Evolutionary conservation across 495 filamentous ascomycete species (phyloP), one percentile per base, ranked within the genome.

Genomic region (Entonaema liquescens): DNA sequence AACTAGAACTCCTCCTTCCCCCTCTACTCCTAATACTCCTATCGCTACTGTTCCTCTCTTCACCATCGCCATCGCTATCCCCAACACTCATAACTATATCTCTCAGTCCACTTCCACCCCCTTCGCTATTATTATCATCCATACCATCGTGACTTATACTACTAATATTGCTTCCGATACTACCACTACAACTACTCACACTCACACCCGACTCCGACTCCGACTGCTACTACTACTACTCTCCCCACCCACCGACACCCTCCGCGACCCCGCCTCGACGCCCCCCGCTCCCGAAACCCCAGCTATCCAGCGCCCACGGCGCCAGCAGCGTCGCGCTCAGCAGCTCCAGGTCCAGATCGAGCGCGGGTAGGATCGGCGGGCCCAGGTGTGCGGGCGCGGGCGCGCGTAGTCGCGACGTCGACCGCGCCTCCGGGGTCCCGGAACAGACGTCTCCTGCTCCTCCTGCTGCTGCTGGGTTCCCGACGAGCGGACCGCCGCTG

Each of bases 251-350:
- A 12, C 5, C 28, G 6, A 15, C 19, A 23, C 13, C 25, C 38
- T 35, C 36, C 36, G 23, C 23, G 5, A 17, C 59, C 31, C 47
- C 19, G 31, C 19, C 44, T 17, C 33, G 2, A 33, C 26, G 7
- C 4, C 36, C 2, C 11, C 50, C 15, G 6, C 42, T 36, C 42
- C 44, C 57, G 40, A 62, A 58, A 0, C 59, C 68, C 52, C 58
- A 63, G 17, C 33, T 54, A 13, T 71, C 57, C 38, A 65, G 50
- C 50, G 55, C 61, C 67, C 60, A 65, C 35, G 67, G 61, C 52
- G 67, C 62, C 57, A 63, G 44, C 49, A 73, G 40, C 56, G 70
- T 69, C 23, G 60, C 54, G 60, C 66, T 70, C 29, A 65, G 33
- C 31, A 62, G 38, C 57, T 73, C 65, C 15, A 58, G 50, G 47